phyloP scores from a whole-genome alignment of 306 rosid species.

The Erythrophleum fordii region DNA sequence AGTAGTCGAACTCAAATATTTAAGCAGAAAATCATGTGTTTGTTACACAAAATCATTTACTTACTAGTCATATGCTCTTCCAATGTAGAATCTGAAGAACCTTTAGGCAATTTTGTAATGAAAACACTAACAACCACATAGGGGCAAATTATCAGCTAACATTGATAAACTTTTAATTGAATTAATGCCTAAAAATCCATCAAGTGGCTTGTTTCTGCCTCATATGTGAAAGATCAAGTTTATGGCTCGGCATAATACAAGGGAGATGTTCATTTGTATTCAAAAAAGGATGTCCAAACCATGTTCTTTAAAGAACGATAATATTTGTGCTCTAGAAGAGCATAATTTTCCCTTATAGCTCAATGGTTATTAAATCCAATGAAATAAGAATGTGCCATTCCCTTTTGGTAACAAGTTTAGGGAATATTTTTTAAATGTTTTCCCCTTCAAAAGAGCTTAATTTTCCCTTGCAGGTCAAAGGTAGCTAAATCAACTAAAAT shows the following conservation, averaged over 20 bases:
- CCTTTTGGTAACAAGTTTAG: too few species aligned
- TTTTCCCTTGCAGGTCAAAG: too few species aligned
- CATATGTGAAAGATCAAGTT: constrained; percentile 52
- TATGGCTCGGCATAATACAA: constrained; percentile 68
- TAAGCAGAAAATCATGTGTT: constrained; percentile 33
- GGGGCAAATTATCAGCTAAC: constrained; percentile 50
- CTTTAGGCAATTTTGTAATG: constrained; percentile 58
- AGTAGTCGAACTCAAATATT: neutral
- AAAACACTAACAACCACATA: constrained; percentile 39
- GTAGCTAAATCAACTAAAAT: too few species aligned
- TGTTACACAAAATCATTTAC: constrained; percentile 37
- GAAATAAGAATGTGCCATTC: too few species aligned
- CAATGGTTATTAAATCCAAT: too few species aligned
- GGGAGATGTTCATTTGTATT: constrained; percentile 61
- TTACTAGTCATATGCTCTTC: constrained; percentile 45
- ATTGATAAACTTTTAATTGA: constrained; percentile 51
- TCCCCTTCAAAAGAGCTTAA: too few species aligned
- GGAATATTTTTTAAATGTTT: too few species aligned
- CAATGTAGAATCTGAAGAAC: constrained; percentile 51
- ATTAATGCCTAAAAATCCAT: constrained; percentile 48
- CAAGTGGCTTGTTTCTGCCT: constrained; percentile 46
- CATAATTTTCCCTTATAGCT: too few species aligned
- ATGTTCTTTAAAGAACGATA: too few species aligned
- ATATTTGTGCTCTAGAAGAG: too few species aligned
- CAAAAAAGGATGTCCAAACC: constrained; percentile 52